Base-by-base conservation (phyloP, 169 alveolate species). In the Eimeria acervulina region DNA sequence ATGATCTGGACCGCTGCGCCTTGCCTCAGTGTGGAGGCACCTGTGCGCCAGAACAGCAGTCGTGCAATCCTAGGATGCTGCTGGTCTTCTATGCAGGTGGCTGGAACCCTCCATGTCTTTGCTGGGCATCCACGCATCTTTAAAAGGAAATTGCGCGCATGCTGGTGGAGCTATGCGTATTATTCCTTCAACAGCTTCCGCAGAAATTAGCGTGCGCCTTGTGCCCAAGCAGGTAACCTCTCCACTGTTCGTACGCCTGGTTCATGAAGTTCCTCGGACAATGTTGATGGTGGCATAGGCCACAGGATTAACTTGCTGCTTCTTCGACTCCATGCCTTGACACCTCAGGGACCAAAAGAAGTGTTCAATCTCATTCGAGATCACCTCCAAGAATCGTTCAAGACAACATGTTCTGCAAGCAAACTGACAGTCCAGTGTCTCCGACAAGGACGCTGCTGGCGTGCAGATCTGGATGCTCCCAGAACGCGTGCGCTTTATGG, bases 201-300 rank as follows among this genome's bases (percentile, higher is more conserved):
- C 94, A 42, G 80, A 94, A 80, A 40, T 94, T 59, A 70, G 83
- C 74, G 36, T 94, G 80, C 96, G 96, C 33, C 81, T 84, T 52
- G 94, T 94, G 63, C 96, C 96, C 80, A 52, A 94, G n/a, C 96
- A 94, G 94, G 94, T 70, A 76, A 28, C 52, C 23, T 28, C 47
- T 44, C 47, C 47, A 17, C 33, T 31, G 51, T 26, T 38, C 15
- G 5, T 40, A 6, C 31, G 66, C 66, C 40, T 15, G 28, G 21
- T 40, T 12, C 55, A 15, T 78, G 26, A 42, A 2, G n/a, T 4
- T 21, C 26, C 61, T 44, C 59, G 15, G 36, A 26, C 42, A 70
- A 17, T 70, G 13, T 2, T 28, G 81, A 17, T 36, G 15, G 66
- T 21, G 78, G 21, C 78, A 28, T 1, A 70, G 81, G n/a, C 81